A percentile compares a stretch with the other conserved stretches of the same genome.
phyloP scores from a whole-genome alignment of 257 asterid species.

The Fraxinus americana region DNA sequence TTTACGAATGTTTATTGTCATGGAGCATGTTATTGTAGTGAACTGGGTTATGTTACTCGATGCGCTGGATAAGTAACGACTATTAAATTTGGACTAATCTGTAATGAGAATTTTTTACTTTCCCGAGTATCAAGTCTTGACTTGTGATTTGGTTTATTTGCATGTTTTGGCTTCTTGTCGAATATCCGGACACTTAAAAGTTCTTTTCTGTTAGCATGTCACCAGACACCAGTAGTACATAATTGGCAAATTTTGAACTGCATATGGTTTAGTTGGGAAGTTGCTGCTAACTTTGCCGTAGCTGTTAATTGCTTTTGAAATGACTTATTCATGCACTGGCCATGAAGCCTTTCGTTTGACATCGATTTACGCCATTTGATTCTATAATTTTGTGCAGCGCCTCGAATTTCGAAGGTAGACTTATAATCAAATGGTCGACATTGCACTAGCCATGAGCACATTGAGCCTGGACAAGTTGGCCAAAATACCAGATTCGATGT shows the following conservation, averaged over 20 bases:
- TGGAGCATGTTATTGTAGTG: background rate
- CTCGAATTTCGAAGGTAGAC: background rate
- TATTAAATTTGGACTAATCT: background rate
- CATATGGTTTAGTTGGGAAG: too few species aligned
- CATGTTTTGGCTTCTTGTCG: too few species aligned
- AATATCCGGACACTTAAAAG: too few species aligned
- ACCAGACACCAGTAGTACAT: too few species aligned
- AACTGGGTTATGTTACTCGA: background rate
- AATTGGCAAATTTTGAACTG: too few species aligned
- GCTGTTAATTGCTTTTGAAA: too few species aligned
- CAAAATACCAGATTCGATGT: background rate
- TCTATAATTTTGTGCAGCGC: background rate
- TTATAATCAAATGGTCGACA: background rate
- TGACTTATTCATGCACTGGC: too few species aligned
- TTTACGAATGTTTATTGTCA: background rate
- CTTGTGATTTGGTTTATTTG: background rate
- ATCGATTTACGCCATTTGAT: too few species aligned
- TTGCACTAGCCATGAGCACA: background rate
- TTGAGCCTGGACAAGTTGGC: background rate
- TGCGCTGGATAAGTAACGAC: background rate
- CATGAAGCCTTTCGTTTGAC: too few species aligned
- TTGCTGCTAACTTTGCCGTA: too few species aligned
- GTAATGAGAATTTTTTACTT: background rate
- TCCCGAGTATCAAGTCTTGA: too few species aligned
- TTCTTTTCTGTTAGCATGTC: too few species aligned